phyloP scores from a whole-genome alignment of 768 basidiomycete genomes.

The Coprinellus micaceus region DNA sequence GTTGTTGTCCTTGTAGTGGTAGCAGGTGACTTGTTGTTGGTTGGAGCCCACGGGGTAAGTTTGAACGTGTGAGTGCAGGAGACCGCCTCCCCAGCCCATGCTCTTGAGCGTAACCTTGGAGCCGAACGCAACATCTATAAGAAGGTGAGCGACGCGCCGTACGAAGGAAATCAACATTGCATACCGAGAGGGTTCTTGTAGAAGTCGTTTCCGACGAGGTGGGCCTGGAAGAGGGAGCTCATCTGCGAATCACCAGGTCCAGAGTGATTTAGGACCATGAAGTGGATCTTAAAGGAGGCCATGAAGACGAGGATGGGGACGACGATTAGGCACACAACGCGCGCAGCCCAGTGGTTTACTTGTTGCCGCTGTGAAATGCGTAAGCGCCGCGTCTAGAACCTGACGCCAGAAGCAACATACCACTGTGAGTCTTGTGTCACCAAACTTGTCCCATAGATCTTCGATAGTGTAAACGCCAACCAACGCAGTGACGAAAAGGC shows the following conservation, averaged over 20 bases:
- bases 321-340: constrained; percentile 80
- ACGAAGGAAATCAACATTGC: too few species aligned
- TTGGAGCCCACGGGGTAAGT: constrained; percentile 86
- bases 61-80: constrained; percentile 96
- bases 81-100: constrained; percentile 95
- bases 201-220: constrained; percentile 92
- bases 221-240: constrained; percentile 98
- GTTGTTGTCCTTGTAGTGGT: constrained; percentile 99
- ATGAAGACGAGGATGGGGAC: constrained; percentile 92
- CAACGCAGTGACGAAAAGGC: constrained; percentile 90
- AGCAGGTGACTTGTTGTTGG: constrained; percentile 98
- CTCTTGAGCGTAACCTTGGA: constrained; percentile 93
- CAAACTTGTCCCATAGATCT: constrained; percentile 98
- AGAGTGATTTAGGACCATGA: constrained; percentile 88
- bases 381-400: background rate
- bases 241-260: constrained; percentile 98
- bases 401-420: constrained; percentile 44
- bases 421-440: constrained; percentile 86
- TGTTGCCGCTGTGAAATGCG: constrained; percentile 65
- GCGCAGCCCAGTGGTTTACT: constrained; percentile 85
- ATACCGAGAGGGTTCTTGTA: constrained; percentile 81
- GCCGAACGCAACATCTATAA: constrained; percentile 78
- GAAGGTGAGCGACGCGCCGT: too few species aligned
- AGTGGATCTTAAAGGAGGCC: constrained; percentile 93
- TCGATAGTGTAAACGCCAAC: constrained; percentile 96